Conservation (phyloP, 805 yeast species). For the Nakazawaea laoshanensis region DNA sequence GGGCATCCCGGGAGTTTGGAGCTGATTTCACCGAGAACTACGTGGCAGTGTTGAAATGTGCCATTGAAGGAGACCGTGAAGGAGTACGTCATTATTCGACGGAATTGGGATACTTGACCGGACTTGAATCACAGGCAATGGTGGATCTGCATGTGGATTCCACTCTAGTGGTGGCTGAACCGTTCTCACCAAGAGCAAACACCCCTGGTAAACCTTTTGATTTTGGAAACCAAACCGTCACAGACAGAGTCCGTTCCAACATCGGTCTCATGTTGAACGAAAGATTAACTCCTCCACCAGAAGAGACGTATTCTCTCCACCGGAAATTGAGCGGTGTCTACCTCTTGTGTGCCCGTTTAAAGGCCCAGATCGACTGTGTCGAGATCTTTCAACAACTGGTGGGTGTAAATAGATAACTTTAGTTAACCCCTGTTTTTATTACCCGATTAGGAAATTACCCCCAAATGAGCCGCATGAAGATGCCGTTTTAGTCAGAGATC, state of each 20-base stretch:
- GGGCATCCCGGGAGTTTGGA: constrained; percentile 81
- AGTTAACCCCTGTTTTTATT: neutral
- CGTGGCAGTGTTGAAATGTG: constrained; percentile 63
- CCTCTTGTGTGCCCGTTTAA: constrained; percentile 76
- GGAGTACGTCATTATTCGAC: constrained; percentile 57
- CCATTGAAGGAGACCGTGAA: constrained; percentile 59
- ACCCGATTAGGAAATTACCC: no score
- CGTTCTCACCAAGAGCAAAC: constrained; percentile 57
- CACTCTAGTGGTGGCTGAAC: constrained; percentile 86
- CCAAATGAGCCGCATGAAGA: no score
- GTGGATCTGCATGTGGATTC: constrained; percentile 88
- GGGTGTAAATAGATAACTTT: constrained; percentile 25
- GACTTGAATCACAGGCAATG: constrained; percentile 84
- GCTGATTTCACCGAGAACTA: constrained; percentile 63
- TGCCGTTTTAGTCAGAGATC: no score
- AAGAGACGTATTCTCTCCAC: constrained; percentile 95
- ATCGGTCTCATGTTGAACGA: constrained; percentile 86
- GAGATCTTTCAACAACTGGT: constrained; percentile 70
- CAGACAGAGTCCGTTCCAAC: constrained; percentile 85
- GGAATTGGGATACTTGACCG: constrained; percentile 83
- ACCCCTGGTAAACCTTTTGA: constrained; percentile 48
- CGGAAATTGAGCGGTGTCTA: constrained; percentile 93
- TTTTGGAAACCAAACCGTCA: constrained; percentile 80
- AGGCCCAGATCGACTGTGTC: constrained; percentile 77
- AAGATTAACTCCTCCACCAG: constrained; percentile 94